Percentiles rank a stretch among this genome's conserved stretches.
Conservation (phyloP, 2,329 filamentous ascomycete species). For the Blastomyces parvus region DNA sequence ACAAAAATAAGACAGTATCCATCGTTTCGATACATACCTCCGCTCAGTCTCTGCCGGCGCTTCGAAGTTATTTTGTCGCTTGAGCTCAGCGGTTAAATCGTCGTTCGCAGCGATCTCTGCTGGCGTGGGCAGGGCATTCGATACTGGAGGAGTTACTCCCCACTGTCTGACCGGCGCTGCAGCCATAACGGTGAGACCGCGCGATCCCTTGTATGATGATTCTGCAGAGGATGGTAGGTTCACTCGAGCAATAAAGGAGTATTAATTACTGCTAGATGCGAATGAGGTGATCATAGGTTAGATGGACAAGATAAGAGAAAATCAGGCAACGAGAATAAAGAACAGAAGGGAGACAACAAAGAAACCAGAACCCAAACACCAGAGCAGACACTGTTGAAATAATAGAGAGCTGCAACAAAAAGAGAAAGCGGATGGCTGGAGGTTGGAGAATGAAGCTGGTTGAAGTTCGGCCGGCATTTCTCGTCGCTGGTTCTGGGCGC, state of each 20-base stretch:
- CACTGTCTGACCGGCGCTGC: conserved; percentile 39
- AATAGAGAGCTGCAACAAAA: not conserved
- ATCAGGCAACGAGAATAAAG: not conserved
- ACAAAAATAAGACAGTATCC: not conserved
- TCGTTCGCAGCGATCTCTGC: conserved; percentile 68
- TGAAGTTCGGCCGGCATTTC: not conserved
- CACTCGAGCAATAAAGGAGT: not conserved
- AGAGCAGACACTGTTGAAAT: not conserved
- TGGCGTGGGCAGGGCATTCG: conserved; percentile 62
- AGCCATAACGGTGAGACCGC: conserved; percentile 24
- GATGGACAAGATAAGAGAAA: not conserved
- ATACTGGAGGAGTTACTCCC: conserved; percentile 81
- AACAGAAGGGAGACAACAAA: not conserved
- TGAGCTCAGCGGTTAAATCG: conserved; percentile 71
- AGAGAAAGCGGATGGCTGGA: not conserved
- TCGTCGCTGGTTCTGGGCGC: not conserved
- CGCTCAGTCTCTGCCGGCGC: conserved; percentile 70
- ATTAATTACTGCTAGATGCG: not conserved
- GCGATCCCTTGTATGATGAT: not conserved
- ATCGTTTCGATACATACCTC: conserved; percentile 45
- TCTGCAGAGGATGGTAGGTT: not conserved
- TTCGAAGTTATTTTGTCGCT: conserved; percentile 86
- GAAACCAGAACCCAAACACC: conserved; percentile 6
- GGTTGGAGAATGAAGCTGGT: not conserved
- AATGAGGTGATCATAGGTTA: not conserved